Conservation (phyloP, 495 filamentous ascomycete genomes). For the Pyrenula massariospora region DNA sequence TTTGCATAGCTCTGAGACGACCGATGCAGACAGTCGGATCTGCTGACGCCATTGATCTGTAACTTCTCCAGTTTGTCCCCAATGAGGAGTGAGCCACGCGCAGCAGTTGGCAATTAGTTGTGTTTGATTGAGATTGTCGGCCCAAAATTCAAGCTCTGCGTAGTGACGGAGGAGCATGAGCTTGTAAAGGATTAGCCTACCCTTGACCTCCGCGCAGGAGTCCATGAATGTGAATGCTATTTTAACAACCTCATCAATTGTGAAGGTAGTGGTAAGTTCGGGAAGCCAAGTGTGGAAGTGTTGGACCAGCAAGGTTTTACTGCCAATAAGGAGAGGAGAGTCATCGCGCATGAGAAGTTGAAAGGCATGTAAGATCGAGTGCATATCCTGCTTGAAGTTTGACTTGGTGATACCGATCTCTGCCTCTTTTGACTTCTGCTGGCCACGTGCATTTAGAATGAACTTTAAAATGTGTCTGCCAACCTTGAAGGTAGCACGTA, state of each 20-base stretch:
- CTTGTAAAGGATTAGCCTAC: conserved; percentile 91
- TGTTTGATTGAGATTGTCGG: conserved; percentile 59
- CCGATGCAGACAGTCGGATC: conserved; percentile 81
- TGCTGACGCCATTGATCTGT: conserved; percentile 86
- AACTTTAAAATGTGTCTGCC: conserved; percentile 87
- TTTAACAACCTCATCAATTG: conserved; percentile 74
- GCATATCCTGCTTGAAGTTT: conserved; percentile 73
- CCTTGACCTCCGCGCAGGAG: conserved; percentile 75
- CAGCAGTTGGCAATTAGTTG: conserved; percentile 71
- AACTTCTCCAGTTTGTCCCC: conserved; percentile 63
- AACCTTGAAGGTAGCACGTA: conserved; percentile 91
- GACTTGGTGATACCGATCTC: conserved; percentile 76
- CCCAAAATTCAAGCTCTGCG: conserved; percentile 60
- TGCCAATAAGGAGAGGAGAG: conserved; percentile 77
- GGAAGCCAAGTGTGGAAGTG: conserved; percentile 96
- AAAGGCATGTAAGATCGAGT: conserved; percentile 78
- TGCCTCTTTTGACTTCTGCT: conserved; percentile 80
- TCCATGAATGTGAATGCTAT: conserved; percentile 90
- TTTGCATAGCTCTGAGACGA: conserved; percentile 71
- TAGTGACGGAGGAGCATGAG: conserved; percentile 86
- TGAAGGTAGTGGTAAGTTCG: conserved; percentile 65
- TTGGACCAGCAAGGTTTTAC: conserved; percentile 89
- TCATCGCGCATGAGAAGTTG: conserved; percentile 79
- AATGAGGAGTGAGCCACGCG: conserved; percentile 87
- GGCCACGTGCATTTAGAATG: conserved; percentile 78